Conservation (phyloP, 2,329 filamentous ascomycete genomes). For the Fusarium denticulatum region DNA sequence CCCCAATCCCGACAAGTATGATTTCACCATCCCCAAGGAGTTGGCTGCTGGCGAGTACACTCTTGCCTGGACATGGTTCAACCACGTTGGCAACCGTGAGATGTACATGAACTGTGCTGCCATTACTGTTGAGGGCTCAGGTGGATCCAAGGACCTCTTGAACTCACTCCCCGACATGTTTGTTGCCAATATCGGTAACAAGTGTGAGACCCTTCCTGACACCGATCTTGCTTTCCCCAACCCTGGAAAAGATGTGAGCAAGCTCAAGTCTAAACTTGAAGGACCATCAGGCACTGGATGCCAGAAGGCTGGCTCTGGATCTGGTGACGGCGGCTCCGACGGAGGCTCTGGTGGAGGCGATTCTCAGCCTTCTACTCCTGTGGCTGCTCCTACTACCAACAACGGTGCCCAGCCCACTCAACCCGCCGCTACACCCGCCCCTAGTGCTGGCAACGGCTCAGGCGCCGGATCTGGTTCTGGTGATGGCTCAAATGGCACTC, state of each 20-base stretch:
- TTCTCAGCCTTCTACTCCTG: background rate
- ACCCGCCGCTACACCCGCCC: background rate
- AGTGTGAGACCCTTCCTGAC: constrained; percentile 55
- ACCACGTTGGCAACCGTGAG: constrained; percentile 90
- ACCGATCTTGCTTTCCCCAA: constrained; percentile 59
- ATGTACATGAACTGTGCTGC: constrained; percentile 98
- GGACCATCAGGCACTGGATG: no score
- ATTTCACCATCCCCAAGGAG: constrained; percentile 76
- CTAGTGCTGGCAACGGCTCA: background rate
- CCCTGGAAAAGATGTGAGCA: constrained; percentile 66
- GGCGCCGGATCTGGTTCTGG: background rate
- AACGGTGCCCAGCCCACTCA: background rate
- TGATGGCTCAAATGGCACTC: background rate
- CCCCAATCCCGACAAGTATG: constrained; percentile 65
- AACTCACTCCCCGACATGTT: constrained; percentile 76
- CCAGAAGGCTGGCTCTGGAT: background rate
- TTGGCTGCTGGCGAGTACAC: constrained; percentile 81
- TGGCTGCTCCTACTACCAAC: constrained; percentile 45
- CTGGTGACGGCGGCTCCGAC: background rate
- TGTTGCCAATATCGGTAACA: constrained; percentile 69
- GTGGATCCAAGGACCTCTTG: constrained; percentile 63
- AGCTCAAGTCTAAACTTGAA: constrained; percentile 51
- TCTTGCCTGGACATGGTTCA: constrained; percentile 95
- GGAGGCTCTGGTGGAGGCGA: background rate
- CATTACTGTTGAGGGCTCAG: constrained; percentile 68